These are phyloP conservation scores for Didymella pomorum DNA, from an alignment of 2,329 filamentous ascomycete genomes.

Conservation along the genomic window DNA sequence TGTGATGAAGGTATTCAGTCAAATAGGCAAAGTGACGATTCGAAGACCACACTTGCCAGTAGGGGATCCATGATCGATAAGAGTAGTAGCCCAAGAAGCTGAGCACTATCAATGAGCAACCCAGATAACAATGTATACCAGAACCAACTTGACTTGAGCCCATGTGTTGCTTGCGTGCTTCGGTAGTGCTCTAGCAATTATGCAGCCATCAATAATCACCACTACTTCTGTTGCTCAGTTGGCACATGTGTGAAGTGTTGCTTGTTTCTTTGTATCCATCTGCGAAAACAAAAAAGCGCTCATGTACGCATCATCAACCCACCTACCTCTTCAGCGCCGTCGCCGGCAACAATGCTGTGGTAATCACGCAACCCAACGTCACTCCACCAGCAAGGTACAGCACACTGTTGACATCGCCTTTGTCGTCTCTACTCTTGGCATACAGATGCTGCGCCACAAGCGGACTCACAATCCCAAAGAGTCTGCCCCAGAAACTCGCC, in stretches of 20 bases:
- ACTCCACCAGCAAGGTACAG: slow-evolving; percentile 65
- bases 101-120: no score
- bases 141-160: no score
- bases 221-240: no score
- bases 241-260: not conserved
- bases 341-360: slow-evolving; percentile 59
- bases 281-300: not conserved
- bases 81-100: no score
- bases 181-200: no score
- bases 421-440: slow-evolving; percentile 36
- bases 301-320: not conserved
- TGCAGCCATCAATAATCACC: no score
- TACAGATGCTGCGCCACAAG: slow-evolving; percentile 61
- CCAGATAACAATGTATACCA: no score
- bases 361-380: slow-evolving; percentile 62
- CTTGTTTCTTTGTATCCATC: not conserved
- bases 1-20: no score
- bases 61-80: no score
- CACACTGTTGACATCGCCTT: slow-evolving; percentile 58
- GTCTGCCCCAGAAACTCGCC: slow-evolving; percentile 66
- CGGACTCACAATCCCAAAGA: slow-evolving; percentile 67
- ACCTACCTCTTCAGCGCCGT: slow-evolving; percentile 10
- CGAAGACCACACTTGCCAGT: no score
- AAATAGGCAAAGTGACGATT: no score
- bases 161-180: no score